A percentile compares a stretch with the other conserved stretches of the same genome.
These are phyloP conservation scores for Stephania cephalantha DNA, from an alignment of 164 flowering plant genomes.

Conservation along the genomic window DNA sequence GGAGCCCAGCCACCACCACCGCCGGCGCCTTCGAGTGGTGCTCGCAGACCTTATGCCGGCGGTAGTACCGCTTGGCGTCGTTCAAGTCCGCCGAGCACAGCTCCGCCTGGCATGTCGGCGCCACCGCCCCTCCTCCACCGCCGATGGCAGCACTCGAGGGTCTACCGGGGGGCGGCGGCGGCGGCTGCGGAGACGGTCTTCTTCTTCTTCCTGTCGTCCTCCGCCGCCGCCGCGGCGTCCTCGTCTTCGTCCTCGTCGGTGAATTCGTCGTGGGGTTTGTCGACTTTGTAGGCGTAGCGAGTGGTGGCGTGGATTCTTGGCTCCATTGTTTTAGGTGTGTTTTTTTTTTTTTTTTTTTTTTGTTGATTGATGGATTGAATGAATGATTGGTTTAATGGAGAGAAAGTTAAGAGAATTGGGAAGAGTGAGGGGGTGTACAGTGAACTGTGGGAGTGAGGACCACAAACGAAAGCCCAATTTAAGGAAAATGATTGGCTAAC, in stretches of 20 bases:
- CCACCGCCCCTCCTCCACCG: constrained; percentile 17
- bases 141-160: neutral
- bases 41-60: constrained; percentile 76
- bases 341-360: too few relatives aligned
- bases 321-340: neutral
- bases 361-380: neutral
- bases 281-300: too few relatives aligned
- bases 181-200: constrained; percentile 7
- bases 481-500: too few relatives aligned
- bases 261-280: constrained; percentile 8
- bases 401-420: neutral
- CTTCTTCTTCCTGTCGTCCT: constrained; percentile 30
- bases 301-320: neutral
- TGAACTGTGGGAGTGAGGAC: constrained; percentile 5
- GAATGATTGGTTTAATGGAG: neutral
- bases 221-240: constrained; percentile 7
- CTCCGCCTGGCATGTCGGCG: constrained; percentile 55
- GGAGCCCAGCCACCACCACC: constrained; percentile 40
- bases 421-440: neutral
- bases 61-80: constrained; percentile 52
- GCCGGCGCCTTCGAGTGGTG: constrained; percentile 60
- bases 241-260: constrained; percentile 39
- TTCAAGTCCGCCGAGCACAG: constrained; percentile 49
- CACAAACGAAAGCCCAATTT: constrained; percentile 5
- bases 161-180: neutral